Base-by-base conservation (phyloP, 139 green algal species). In the Pleodorina starrii region DNA sequence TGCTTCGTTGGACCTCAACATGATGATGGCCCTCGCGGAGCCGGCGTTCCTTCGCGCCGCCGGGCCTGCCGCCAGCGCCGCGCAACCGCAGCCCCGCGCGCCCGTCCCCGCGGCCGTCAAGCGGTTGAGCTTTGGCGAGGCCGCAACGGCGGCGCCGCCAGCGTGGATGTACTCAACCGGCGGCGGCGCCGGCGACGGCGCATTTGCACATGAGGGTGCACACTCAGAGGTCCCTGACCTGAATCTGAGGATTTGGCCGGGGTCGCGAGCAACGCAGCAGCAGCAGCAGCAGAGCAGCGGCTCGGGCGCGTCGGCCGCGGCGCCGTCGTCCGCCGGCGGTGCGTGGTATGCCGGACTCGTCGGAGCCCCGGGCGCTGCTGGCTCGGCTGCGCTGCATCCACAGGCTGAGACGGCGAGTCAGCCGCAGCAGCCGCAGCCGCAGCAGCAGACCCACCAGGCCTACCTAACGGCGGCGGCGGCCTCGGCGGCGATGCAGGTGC, bases 361-460 rank as follows among this genome's bases (percentile, higher is more conserved):
- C 25, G 54, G 54, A 25, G 54, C 21, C 3, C 29, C 54, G 9
- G 54, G 54, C 54, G 54, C 54, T 25, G 54, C 54, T 21, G 7
- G 54, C 54, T 32, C 29, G 54, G 54, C 54, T 25, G 54, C 54
- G 54, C 9, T 4, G 54, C 54, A 66, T 5, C 54, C 29, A 25
- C 54, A 66, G 25, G 54, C 21, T 25, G n/a, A 80, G 72, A 27
- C 69, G 6, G 35, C 63, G 2, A 73, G 5, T 38, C 76, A 69
- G 51, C 76, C 57, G 29, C 76, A 59, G 25, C 76, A 50, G 44
- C 76, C 69, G 76, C 48, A 69, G 16, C 44, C n/a, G 48, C 46
- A 42, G 74, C 43, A 82, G 74, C 74, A 82, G 46, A 27, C 27
- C 72, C 25, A 73, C 5, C 48, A 57, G 48, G 48, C 29, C 11